A percentile compares a stretch with the other conserved stretches of the same genome.
Evolutionary conservation across 1,139 yeast species (phyloP).

Genomic region (Hemisphaericaspora xylanilytica): DNA sequence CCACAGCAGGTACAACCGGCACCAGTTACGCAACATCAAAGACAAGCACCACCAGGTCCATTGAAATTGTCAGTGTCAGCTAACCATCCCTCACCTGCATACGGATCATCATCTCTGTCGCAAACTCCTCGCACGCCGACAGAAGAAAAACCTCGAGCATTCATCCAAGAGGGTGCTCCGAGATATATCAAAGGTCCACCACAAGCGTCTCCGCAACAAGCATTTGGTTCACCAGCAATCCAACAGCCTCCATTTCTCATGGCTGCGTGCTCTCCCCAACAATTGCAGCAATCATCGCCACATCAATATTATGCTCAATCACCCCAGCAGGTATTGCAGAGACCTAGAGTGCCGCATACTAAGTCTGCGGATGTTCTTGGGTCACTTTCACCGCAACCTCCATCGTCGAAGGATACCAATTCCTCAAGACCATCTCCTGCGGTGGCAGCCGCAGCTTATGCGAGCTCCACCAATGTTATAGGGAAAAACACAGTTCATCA

Average conservation of each 20-base stretch:
- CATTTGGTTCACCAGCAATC: too few relatives aligned
- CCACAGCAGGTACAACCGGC: neutral
- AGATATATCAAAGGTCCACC: neutral
- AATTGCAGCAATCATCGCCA: slow-evolving; percentile 5
- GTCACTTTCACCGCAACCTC: neutral
- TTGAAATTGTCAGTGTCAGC: too few relatives aligned
- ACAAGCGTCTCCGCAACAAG: slow-evolving; percentile 5
- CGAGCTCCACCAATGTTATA: slow-evolving; percentile 1
- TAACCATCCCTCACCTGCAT: too few relatives aligned
- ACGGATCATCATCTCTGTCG: neutral
- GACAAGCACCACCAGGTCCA: too few relatives aligned
- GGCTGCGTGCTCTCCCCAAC: slow-evolving; percentile 6
- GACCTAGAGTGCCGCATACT: neutral
- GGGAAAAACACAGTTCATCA: too few relatives aligned
- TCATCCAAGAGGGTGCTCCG: neutral
- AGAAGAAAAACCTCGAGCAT: neutral
- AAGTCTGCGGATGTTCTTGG: neutral
- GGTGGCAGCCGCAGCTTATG: slow-evolving; percentile 16
- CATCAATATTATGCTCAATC: slow-evolving; percentile 14
- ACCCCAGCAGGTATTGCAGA: slow-evolving; percentile 6
- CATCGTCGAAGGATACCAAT: too few relatives aligned
- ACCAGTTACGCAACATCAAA: too few relatives aligned
- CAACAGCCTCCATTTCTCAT: slow-evolving; percentile 1
- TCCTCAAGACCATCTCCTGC: slow-evolving; percentile 7
- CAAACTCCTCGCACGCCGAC: slow-evolving; percentile 1